phyloP scores from a whole-genome alignment of 192 early-diverging fungal species.

The Paraglomus brasilianum region DNA sequence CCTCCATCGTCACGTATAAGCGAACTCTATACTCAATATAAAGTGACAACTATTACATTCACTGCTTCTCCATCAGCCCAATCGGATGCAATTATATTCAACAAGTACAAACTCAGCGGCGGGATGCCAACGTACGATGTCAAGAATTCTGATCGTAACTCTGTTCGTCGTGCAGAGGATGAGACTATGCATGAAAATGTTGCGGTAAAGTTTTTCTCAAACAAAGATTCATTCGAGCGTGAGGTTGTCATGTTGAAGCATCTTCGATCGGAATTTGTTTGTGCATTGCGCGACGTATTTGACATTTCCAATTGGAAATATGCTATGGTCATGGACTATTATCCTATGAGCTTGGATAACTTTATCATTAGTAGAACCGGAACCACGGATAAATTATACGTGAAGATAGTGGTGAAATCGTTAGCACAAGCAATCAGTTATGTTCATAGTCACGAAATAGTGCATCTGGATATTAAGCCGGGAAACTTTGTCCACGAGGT shows the following conservation, averaged over 20 bases:
- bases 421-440: conserved; percentile 23
- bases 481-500: conserved; percentile 23
- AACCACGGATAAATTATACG: neutral
- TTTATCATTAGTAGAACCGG: neutral
- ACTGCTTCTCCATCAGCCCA: neutral
- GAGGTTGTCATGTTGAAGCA: conserved; percentile 11
- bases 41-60: neutral
- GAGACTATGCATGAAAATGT: neutral
- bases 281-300: neutral
- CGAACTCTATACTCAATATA: neutral
- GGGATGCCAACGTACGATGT: neutral
- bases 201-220: neutral
- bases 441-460: conserved; percentile 12
- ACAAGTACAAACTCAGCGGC: neutral
- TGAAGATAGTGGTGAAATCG: neutral
- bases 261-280: conserved; percentile 1
- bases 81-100: neutral
- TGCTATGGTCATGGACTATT: neutral
- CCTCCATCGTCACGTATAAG: too few relatives aligned
- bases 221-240: neutral
- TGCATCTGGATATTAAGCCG: conserved; percentile 27
- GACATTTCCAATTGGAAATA: neutral
- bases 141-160: neutral
- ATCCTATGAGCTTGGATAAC: conserved; percentile 2
- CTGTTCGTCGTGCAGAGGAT: neutral